phyloP scores from a whole-genome alignment of 2,329 filamentous ascomycete genomes.

The Peltaster fructicola region DNA sequence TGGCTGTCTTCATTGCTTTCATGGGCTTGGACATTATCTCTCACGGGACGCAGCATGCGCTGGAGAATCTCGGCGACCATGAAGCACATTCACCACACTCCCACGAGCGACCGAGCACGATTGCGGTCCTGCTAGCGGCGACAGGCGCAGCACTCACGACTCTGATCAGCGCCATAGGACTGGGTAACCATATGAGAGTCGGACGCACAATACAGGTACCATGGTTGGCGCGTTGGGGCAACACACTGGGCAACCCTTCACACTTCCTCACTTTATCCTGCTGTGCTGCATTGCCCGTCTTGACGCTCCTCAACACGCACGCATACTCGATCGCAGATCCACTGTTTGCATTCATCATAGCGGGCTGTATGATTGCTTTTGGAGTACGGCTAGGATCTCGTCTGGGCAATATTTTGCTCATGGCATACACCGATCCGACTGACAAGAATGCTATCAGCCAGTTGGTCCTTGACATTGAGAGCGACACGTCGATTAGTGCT shows the following conservation, averaged over 20 bases:
- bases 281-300: constrained; percentile 58
- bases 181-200: constrained; percentile 84
- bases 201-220: constrained; percentile 78
- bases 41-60: constrained; percentile 81
- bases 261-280: constrained; percentile 88
- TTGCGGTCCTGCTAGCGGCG: constrained; percentile 66
- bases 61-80: constrained; percentile 57
- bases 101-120: constrained; percentile 51
- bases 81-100: constrained; percentile 39
- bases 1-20: constrained; percentile 92
- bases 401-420: constrained; percentile 84
- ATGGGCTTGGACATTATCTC: constrained; percentile 92
- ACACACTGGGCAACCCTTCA: constrained; percentile 81
- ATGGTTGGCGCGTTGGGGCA: constrained; percentile 65
- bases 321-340: constrained; percentile 73
- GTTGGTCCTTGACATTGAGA: constrained; percentile 70
- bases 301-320: constrained; percentile 66
- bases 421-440: constrained; percentile 52
- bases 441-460: constrained; percentile 39
- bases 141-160: constrained; percentile 69
- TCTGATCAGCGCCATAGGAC: constrained; percentile 65
- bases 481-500: constrained; percentile 54
- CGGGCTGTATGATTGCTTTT: constrained; percentile 73
- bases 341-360: constrained; percentile 62
- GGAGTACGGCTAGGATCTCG: constrained; percentile 70